Evolutionary conservation across 192 early-diverging fungal genomes (phyloP), one percentile per base, ranked within the genome.

Genomic region (Backusella parvicylindrica): DNA sequence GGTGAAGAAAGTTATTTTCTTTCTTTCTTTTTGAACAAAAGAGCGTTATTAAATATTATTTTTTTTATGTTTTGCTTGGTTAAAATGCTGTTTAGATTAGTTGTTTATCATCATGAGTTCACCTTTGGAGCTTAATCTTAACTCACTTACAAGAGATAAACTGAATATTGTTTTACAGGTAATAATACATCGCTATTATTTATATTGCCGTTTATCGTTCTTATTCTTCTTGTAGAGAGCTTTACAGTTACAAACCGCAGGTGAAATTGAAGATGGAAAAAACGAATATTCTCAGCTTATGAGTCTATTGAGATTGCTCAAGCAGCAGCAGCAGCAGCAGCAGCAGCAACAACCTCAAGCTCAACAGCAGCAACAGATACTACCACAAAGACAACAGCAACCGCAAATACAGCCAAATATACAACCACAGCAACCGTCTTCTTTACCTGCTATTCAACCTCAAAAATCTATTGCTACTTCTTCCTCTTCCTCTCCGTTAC

Each of bases 201-300:
- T 21, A 26, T 38, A 40, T 5, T 47, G 26, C 31, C 28, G 15
- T 30, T 6, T 64, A 36, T 38, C 37, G 37, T 11, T 38, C 21
- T 28, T 23, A 60, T 26, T 23, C 26, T 26, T 12, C 9, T 12
- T 60, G 13, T 68, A 81, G 80, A 56, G 80, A 68, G 69, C 70
- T 5, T 66, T 67, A n/a, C 73, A 77, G 36, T 40, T 81, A 49
- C 76, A 81, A 41, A 68, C 66, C 21, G 60, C 50, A 69, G 94
- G 94, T 16, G 89, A 89, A 31, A 94, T 88, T 13, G 93, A 97
- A 84, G 85, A 88, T 43, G 92, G 88, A 72, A 89, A 88, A 67
- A 87, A 86, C 18, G 92, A 95, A 78, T 92, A 86, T 70, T 91
- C 92, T 31, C 84, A 88, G 68, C 77, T 94, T 15, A 82, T 95